Conservation (phyloP, 148 eudicot genomes). For the Pharnaceum exiguum region DNA sequence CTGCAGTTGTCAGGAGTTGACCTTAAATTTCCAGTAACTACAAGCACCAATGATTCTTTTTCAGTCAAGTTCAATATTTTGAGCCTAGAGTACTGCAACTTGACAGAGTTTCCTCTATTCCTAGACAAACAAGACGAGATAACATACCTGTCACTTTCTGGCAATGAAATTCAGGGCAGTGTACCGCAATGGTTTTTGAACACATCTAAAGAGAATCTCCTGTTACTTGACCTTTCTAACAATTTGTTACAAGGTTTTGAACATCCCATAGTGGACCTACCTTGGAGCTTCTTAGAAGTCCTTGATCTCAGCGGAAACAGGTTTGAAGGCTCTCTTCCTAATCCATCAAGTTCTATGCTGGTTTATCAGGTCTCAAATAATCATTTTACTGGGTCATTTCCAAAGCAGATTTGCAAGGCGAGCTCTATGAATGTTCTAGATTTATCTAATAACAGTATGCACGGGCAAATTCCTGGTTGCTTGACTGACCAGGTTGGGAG, state of each 20-base stretch:
- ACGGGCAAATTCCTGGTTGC: conserved; percentile 27
- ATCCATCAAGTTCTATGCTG: conserved; percentile 14
- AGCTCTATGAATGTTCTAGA: conserved; percentile 1
- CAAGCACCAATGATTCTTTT: not conserved
- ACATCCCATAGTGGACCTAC: not conserved
- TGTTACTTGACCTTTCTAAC: not conserved
- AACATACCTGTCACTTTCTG: not conserved
- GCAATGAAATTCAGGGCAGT: not conserved
- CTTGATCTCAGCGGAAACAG: not conserved
- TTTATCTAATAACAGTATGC: conserved; percentile 22
- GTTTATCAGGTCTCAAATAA: conserved; percentile 8
- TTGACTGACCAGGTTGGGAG: conserved; percentile 11
- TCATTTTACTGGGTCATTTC: conserved; percentile 9
- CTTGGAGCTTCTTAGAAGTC: not conserved
- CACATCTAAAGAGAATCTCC: not conserved
- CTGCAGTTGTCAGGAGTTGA: not conserved
- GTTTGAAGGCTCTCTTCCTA: conserved; percentile 17
- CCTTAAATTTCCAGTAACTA: conserved; percentile 1
- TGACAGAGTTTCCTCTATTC: conserved; percentile 9
- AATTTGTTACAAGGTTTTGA: conserved; percentile 25
- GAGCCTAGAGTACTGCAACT: not conserved
- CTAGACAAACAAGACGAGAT: conserved; percentile 1
- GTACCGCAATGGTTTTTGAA: conserved; percentile 29
- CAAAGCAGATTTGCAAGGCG: conserved; percentile 8
- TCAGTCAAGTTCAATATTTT: not conserved